Evolutionary conservation across 2,329 filamentous ascomycete species (phyloP).

Genomic region (Hypoxylon sp.): DNA sequence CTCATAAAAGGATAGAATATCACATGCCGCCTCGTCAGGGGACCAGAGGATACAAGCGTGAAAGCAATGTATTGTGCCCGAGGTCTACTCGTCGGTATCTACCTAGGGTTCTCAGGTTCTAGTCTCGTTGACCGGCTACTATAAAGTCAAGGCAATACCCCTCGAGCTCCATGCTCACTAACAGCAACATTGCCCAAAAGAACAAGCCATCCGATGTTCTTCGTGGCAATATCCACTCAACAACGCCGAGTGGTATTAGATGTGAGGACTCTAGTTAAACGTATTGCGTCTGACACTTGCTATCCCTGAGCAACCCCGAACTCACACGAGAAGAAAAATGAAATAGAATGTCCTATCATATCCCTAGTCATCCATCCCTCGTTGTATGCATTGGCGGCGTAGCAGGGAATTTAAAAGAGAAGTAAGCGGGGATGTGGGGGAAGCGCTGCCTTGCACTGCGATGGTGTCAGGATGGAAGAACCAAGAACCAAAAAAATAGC

Average conservation of each 20-base stretch:
- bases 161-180: constrained; percentile 16
- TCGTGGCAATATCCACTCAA: constrained; percentile 5
- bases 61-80: constrained; percentile 40
- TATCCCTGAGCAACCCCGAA: constrained; percentile 20
- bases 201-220: constrained; percentile 5
- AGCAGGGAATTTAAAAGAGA: constrained; percentile 12
- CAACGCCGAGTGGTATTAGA: constrained; percentile 14
- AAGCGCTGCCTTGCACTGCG: constrained; percentile 27
- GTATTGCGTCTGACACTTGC: constrained; percentile 19
- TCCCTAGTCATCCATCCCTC: constrained; percentile 24
- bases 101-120: constrained; percentile 21
- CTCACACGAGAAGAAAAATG: constrained; percentile 26
- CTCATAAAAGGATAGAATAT: neutral
- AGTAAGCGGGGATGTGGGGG: constrained; percentile 25
- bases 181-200: constrained; percentile 10
- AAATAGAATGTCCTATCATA: constrained; percentile 29
- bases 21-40: neutral
- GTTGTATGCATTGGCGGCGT: constrained; percentile 15
- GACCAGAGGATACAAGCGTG: constrained; percentile 9
- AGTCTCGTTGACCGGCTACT: constrained; percentile 13
- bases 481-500: constrained; percentile 39
- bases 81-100: constrained; percentile 27
- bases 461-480: constrained; percentile 34
- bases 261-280: constrained; percentile 22
- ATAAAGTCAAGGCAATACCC: constrained; percentile 20